Evolutionary conservation across 352 stramenopile species (phyloP), one percentile per base, ranked within the genome.

Genomic region (Globisporangium solare): DNA sequence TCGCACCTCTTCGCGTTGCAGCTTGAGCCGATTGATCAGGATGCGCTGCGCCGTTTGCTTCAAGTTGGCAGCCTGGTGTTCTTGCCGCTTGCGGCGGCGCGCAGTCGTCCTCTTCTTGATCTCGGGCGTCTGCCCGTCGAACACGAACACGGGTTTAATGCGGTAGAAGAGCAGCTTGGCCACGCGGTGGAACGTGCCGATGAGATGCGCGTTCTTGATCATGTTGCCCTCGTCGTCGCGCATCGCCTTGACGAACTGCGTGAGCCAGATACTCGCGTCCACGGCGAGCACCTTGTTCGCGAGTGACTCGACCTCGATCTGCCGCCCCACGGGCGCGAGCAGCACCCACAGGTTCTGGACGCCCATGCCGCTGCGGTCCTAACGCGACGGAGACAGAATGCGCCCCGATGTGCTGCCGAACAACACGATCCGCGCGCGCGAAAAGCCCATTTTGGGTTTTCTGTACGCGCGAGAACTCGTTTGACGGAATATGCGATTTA

Each of bases 211-310:
- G 73, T 96, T 98, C 61, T 80, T 83, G 58, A 97, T 93, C 68
- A 98, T 96, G 40, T 92, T 86, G 51, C 97, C 94, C 43, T 98
- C 94, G 51, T 92, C 82, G 51, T 99, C 93, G 43, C 96, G 87
- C 88, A 98, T 99, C 40, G 96, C 97, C 72, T 99, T 99, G 64
- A 99, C 83, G 66, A 99, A 99, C 77, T 99, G 97, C 22, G 94
- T 99, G 55, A 99, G 76, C 97, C 97, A 99, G 70, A 99, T 99
- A 66, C 89, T 98, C 12, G 97, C 96, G 73, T 99, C 97, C 43
- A 99, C 96, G 1, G 97, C 97, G 37, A 99, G 78, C 18, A 95
- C 95, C 67, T 98, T 72, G 13, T 92, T 84, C 48, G 88, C 81
- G n/a, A 99, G 77, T 39, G 96, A 98, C 86, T 99, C 96, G 51